phyloP scores from a whole-genome alignment of 768 basidiomycete genomes.

The Pleurotus tuber-regium region DNA sequence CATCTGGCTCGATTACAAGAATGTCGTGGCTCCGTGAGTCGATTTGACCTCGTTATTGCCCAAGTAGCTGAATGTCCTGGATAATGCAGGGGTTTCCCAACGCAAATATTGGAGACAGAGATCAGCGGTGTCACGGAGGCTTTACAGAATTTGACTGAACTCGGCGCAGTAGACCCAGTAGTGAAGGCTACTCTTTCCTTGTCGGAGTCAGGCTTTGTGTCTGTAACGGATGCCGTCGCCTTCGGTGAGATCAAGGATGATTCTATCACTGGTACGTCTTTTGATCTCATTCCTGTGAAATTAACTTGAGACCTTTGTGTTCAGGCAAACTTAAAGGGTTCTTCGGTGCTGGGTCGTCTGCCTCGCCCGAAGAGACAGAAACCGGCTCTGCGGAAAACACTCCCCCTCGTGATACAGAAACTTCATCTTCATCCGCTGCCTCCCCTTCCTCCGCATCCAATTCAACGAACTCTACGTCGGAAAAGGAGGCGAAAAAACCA shows the following conservation, averaged over 20 bases:
- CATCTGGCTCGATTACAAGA: constrained; percentile 77
- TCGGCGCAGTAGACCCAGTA: constrained; percentile 77
- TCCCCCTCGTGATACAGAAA: constrained; percentile 38
- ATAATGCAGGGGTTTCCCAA: constrained; percentile 60
- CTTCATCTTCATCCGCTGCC: constrained; percentile 28
- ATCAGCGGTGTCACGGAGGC: constrained; percentile 75
- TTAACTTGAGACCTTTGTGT: constrained; percentile 9
- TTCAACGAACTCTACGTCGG: constrained; percentile 31
- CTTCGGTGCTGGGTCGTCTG: constrained; percentile 63
- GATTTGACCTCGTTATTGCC: background rate
- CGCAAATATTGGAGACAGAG: constrained; percentile 69
- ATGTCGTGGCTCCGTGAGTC: constrained; percentile 56
- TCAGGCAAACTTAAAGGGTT: constrained; percentile 85
- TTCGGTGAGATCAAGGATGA: constrained; percentile 83
- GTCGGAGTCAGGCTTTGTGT: constrained; percentile 85
- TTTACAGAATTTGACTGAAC: constrained; percentile 78
- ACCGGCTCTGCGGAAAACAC: constrained; percentile 40
- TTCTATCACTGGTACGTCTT: constrained; percentile 59
- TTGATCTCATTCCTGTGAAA: background rate
- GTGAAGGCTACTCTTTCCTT: constrained; percentile 83
- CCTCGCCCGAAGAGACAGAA: constrained; percentile 35
- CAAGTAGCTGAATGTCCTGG: background rate
- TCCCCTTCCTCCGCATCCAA: constrained; percentile 26
- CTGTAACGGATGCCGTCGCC: constrained; percentile 74
- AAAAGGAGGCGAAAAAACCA: constrained; percentile 31